Base-by-base conservation (phyloP, 2,329 filamentous ascomycete genomes). In the Pseudocercospora musae region DNA sequence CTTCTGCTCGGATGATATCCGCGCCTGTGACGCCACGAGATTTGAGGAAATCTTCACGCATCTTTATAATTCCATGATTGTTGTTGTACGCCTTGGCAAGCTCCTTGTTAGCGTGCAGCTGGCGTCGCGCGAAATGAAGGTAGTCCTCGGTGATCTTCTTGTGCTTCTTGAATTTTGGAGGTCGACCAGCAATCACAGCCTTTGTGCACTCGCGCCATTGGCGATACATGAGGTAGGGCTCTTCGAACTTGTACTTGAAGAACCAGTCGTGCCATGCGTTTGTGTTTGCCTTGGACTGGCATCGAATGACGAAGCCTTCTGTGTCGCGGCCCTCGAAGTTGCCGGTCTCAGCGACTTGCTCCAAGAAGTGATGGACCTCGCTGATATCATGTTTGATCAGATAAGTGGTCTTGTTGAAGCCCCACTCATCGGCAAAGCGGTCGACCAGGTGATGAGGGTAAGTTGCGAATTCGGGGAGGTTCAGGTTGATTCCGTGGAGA, bases 191-290 rank as follows among this genome's bases (percentile, higher is more conserved):
- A 68, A 99, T 97, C 61, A 98, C 78, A 4, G 91, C 85, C 76
- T 96, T 98, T 46, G 95, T 99, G 74, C 91, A 96, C 79, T 99
- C 95, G 65, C 95, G 88, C 95, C 95, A 99, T 79, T 99, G 95
- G 23, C 95, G 88, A 78, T 98, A 99, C 92, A 99, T 96, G 64
- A 99, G 81, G 74, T 99, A 99, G 0, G 95, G 95, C 78, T 99
- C 95, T 73, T 99, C 95, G 64, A 99, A 99, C 79, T 99, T 99
- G 85, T 93, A 99, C 78, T 99, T 99, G 87, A 99, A 99, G 78
- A 99, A 99, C 95, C 95, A 99, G 75, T 99, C 93, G n/a, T 85
- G 79, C 75, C 88, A 95, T 27, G 86, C 77, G 11, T 67, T 61
- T 15, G 69, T 71, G 27, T 71, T 67, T 15, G 71, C 71, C 73